Conservation (phyloP, 192 early-diverging fungal genomes). For the Anaeromyces robustus region DNA sequence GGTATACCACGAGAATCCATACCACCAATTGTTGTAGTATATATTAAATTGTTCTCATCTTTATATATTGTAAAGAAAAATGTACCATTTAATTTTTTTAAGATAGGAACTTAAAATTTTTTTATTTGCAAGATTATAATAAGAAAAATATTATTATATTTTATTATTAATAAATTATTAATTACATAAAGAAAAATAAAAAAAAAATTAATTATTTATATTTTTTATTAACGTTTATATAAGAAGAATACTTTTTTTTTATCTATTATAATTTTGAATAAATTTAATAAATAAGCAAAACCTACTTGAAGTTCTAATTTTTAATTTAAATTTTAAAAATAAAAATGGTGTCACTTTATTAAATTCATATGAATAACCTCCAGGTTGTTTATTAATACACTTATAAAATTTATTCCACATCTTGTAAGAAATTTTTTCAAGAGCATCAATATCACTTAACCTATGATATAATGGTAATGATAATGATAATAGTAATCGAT, state of each 20-base stretch:
- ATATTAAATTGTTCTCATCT: background rate
- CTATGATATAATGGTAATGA: too few species aligned
- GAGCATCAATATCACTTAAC: background rate
- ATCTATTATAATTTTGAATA: too few species aligned
- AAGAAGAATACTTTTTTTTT: too few species aligned
- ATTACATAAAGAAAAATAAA: too few species aligned
- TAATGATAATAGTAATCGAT: too few species aligned
- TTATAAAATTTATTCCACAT: too few species aligned
- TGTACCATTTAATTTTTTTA: background rate
- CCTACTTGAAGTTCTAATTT: background rate
- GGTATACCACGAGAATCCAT: background rate
- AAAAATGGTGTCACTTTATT: background rate
- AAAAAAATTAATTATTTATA: too few species aligned
- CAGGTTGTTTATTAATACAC: too few species aligned
- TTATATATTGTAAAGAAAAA: background rate
- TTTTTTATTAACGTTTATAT: too few species aligned
- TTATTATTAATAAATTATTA: too few species aligned
- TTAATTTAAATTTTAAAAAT: background rate
- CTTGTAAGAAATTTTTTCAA: background rate
- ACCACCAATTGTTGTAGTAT: background rate
- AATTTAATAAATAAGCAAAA: background rate
- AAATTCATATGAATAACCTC: background rate
- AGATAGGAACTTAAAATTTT: background rate
- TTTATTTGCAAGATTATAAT: too few species aligned
- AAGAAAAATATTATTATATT: too few species aligned